Evolutionary conservation across 2,329 filamentous ascomycete genomes (phyloP), one percentile per base, ranked within the genome.

Genomic region (Ascochyta lentis): DNA sequence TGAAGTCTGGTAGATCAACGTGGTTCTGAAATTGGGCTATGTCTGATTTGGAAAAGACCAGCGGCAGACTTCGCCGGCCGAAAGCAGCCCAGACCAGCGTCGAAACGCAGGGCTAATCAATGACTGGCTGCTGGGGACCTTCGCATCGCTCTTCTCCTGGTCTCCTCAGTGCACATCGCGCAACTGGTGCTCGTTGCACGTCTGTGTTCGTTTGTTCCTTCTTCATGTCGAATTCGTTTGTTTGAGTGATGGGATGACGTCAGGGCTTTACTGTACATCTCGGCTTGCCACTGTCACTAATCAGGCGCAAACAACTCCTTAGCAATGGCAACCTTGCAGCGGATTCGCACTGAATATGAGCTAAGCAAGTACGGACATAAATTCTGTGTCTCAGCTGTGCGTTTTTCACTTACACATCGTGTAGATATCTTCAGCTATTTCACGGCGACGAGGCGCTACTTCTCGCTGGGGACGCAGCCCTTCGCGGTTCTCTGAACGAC

Each of bases 361-460:
- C 24, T 54, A 24, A 44, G 33, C 33, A 48, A 44, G 44, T 48
- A 54, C 6, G 51, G 23, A 4, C 23, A 16, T 27, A 19, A 7
- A 8, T 4, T 16, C 24, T 13, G 15, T 26, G 13, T 12, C 24
- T 15, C 15, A n/a, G 12, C 16, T 12, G 26, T 24, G 3, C 27
- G 7, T 16, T 22, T 22, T 10, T n/a, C 26, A 23, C 50, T 43
- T 22, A 44, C 33, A 24, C 13, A 6, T 16, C 8, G 16, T 19
- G 19, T 15, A 49, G 44, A 44, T 44, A 48, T 39, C 39, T 54
- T 15, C 44, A 54, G 38, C 39, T 44, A 8, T 48, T 47, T 24
- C n/a, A 33, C 4, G 39, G 24, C 34, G 31, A 42, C 9, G n/a
- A 34, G 16, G 19, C 23, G 15, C 31, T 46, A 6, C 34, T 44